Percentiles rank a stretch among this genome's conserved stretches.
Conservation (phyloP, 1,284 basidiomycete genomes). For the Cerioporus squamosus region DNA sequence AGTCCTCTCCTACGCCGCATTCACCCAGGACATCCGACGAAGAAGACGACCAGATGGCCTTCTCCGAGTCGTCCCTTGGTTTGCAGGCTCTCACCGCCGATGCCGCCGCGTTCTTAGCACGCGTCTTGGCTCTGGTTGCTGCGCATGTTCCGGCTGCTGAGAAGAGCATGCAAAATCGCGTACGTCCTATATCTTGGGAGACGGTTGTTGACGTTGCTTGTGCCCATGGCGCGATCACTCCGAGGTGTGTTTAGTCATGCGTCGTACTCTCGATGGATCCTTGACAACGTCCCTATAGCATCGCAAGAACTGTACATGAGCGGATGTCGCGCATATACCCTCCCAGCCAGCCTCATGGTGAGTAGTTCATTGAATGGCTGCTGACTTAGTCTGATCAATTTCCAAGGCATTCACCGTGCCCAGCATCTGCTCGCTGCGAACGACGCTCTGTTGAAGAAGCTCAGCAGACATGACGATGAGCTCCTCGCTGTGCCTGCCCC, state of each 20-base stretch:
- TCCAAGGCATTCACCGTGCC: constrained; percentile 18
- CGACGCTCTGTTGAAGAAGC: not conserved
- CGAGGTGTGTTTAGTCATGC: constrained; percentile 41
- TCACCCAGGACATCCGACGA: constrained; percentile 29
- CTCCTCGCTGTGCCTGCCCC: not conserved
- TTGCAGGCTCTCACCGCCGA: constrained; percentile 35
- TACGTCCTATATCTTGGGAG: constrained; percentile 55
- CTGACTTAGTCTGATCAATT: not conserved
- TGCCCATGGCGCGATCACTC: constrained; percentile 41
- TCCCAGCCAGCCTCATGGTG: constrained; percentile 17
- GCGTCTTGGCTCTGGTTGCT: constrained; percentile 48
- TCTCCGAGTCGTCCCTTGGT: constrained; percentile 19
- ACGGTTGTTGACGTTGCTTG: constrained; percentile 49
- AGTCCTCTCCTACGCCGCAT: constrained; percentile 37
- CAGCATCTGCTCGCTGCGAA: constrained; percentile 3
- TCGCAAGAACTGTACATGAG: constrained; percentile 30
- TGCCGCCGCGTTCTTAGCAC: constrained; percentile 46
- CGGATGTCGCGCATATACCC: constrained; percentile 27
- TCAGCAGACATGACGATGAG: constrained; percentile 18
- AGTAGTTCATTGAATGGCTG: not conserved
- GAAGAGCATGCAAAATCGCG: constrained; percentile 54
- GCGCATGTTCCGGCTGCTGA: constrained; percentile 49
- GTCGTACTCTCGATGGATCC: not conserved
- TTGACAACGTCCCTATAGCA: constrained; percentile 30
- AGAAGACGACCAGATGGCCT: constrained; percentile 37